A percentile compares a stretch with the other conserved stretches of the same genome.
These are phyloP conservation scores for Casuarina glauca DNA, from an alignment of 306 rosid species.

Conservation along the genomic window DNA sequence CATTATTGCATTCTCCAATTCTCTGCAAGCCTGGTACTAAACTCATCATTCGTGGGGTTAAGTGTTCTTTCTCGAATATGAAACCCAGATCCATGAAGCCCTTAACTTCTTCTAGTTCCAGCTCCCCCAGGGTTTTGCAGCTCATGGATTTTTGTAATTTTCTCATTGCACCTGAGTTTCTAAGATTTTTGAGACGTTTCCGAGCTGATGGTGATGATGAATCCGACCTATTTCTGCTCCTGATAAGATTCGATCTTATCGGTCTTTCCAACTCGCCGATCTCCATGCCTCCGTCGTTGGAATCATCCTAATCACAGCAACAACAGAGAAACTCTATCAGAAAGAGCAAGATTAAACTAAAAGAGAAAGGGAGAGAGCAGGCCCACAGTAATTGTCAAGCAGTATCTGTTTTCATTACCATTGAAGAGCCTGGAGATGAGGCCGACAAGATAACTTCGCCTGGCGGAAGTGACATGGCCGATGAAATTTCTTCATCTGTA, in stretches of 20 bases:
- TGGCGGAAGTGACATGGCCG: constrained; percentile 34
- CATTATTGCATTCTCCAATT: constrained; percentile 26
- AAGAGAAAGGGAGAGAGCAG: not conserved
- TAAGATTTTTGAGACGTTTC: constrained; percentile 18
- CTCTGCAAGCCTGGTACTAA: constrained; percentile 79
- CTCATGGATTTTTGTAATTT: constrained; percentile 63
- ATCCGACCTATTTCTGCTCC: constrained; percentile 34
- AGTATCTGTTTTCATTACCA: constrained; percentile 35
- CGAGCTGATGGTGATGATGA: constrained; percentile 42
- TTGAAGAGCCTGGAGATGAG: constrained; percentile 34
- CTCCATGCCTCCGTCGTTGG: constrained; percentile 25
- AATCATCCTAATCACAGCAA: constrained; percentile 32
- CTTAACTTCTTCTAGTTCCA: constrained; percentile 82
- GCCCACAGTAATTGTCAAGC: not conserved
- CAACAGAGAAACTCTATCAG: constrained; percentile 10
- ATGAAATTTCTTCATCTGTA: constrained; percentile 41
- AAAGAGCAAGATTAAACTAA: not conserved
- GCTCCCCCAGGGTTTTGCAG: constrained; percentile 62
- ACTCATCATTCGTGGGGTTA: constrained; percentile 62
- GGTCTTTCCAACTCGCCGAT: constrained; percentile 19
- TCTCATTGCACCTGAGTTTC: constrained; percentile 2
- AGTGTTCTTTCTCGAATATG: constrained; percentile 52
- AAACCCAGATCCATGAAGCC: constrained; percentile 91
- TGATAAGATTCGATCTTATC: constrained; percentile 23
- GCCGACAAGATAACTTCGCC: constrained; percentile 37